Conservation (phyloP, 2,329 filamentous ascomycete genomes). For the Ramularia endophylla region DNA sequence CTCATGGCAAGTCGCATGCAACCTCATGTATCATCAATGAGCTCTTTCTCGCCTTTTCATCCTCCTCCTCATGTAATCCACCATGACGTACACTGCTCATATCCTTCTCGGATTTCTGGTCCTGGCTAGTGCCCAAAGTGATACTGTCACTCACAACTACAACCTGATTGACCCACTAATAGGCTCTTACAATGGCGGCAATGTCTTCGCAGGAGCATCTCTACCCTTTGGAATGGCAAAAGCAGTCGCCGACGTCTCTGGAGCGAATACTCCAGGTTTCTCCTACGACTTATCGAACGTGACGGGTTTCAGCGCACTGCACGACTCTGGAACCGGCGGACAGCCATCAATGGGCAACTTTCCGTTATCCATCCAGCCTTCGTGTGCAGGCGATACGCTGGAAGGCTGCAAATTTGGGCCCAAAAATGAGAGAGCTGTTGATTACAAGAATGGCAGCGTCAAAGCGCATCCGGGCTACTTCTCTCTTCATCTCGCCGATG, state of each 20-base stretch:
- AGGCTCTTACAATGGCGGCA: constrained; percentile 34
- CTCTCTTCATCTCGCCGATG: constrained; percentile 48
- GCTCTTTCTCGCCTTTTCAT: too few species aligned
- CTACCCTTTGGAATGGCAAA: constrained; percentile 42
- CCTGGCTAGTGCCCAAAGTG: neutral
- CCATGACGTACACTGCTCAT: too few species aligned
- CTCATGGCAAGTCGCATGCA: too few species aligned
- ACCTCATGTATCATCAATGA: too few species aligned
- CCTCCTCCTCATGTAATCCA: too few species aligned
- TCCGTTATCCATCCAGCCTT: constrained; percentile 22
- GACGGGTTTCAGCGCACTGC: constrained; percentile 42
- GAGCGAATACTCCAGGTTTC: constrained; percentile 52
- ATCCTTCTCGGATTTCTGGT: neutral
- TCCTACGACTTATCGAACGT: constrained; percentile 41
- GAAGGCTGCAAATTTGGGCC: constrained; percentile 44
- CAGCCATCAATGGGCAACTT: constrained; percentile 19
- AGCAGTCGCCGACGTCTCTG: constrained; percentile 41
- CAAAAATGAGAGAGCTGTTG: constrained; percentile 44
- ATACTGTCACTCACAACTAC: constrained; percentile 9
- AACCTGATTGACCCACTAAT: constrained; percentile 38
- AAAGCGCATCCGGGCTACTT: constrained; percentile 55
- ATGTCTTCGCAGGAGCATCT: constrained; percentile 37
- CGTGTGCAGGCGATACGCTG: constrained; percentile 19
- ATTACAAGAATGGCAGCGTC: constrained; percentile 45
- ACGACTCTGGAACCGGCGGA: constrained; percentile 47